Percentiles rank a stretch among this genome's conserved stretches.
These are phyloP conservation scores for Barnettozyma populi DNA, from an alignment of 805 yeast genomes.

Conservation along the genomic window DNA sequence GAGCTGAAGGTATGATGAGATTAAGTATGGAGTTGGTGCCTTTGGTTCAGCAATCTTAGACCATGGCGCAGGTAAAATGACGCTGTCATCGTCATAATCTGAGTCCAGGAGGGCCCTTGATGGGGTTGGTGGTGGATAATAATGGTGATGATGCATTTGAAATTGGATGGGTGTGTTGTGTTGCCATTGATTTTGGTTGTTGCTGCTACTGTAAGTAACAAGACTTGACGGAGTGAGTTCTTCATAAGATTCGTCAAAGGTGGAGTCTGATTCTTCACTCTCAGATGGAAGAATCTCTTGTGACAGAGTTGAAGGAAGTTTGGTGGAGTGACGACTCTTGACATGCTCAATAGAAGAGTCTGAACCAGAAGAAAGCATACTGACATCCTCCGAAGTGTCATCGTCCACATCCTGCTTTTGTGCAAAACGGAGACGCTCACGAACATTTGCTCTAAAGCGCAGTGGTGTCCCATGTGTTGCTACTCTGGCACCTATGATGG, in stretches of 20 bases:
- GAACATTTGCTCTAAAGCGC: background rate
- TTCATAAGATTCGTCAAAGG: background rate
- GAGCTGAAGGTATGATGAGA: slow-evolving; percentile 59
- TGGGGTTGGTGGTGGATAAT: slow-evolving; percentile 27
- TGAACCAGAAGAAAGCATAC: background rate
- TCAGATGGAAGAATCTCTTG: slow-evolving; percentile 1
- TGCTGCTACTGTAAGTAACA: background rate
- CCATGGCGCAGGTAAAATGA: slow-evolving; percentile 56
- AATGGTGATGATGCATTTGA: slow-evolving; percentile 44
- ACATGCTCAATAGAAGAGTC: background rate
- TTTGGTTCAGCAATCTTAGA: slow-evolving; percentile 43
- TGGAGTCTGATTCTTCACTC: background rate
- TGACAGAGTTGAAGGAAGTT: background rate
- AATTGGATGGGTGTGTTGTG: slow-evolving; percentile 19
- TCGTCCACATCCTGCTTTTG: slow-evolving; percentile 2
- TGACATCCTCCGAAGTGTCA: background rate
- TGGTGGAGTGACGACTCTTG: background rate
- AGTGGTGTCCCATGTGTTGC: slow-evolving; percentile 20
- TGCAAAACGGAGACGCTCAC: slow-evolving; percentile 3
- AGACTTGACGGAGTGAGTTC: background rate
- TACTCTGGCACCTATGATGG: slow-evolving; percentile 23
- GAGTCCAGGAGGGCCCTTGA: background rate
- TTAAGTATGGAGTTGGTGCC: slow-evolving; percentile 47
- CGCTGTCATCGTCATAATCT: slow-evolving; percentile 9
- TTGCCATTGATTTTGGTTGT: background rate